Evolutionary conservation across 164 flowering plant genomes (phyloP).

Genomic region (Umbellularia californica): DNA sequence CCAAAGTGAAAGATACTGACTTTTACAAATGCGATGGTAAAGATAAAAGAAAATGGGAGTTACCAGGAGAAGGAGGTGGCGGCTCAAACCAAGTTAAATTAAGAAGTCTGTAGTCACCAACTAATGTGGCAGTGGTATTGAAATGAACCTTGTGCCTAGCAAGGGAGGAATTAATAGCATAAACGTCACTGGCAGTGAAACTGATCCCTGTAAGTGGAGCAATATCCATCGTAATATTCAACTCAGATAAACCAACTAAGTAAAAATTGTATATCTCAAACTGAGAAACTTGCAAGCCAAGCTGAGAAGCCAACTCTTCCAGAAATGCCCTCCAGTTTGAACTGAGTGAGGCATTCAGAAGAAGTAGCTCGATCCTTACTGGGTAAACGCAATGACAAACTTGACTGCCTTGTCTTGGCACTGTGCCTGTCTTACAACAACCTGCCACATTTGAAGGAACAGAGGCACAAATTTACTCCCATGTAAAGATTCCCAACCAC

Average conservation of each 20-base stretch:
- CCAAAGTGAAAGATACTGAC: not conserved
- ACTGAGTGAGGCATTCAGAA: constrained; percentile 65
- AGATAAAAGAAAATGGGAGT: constrained; percentile 8
- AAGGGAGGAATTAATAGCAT: constrained; percentile 66
- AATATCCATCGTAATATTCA: constrained; percentile 88
- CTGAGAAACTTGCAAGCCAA: constrained; percentile 61
- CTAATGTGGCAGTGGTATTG: constrained; percentile 44
- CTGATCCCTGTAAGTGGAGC: constrained; percentile 75
- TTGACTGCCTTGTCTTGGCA: constrained; percentile 55
- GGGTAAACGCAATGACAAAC: constrained; percentile 95
- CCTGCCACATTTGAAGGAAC: constrained; percentile 34
- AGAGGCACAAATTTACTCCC: not conserved
- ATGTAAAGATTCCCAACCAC: not conserved
- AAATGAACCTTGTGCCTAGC: constrained; percentile 58
- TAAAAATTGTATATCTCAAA: constrained; percentile 79
- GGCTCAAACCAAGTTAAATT: constrained; percentile 82
- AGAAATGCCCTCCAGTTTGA: constrained; percentile 73
- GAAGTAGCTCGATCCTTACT: constrained; percentile 74
- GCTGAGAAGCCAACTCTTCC: constrained; percentile 66
- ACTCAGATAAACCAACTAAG: constrained; percentile 47
- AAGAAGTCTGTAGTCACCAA: constrained; percentile 83
- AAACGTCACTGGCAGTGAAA: constrained; percentile 56
- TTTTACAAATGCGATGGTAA: not conserved
- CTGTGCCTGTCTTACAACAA: constrained; percentile 76
- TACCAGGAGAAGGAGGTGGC: constrained; percentile 62